Evolutionary conservation across 2,329 filamentous ascomycete species (phyloP), one percentile per base, ranked within the genome.

Genomic region (Pseudogymnoascus sp.): DNA sequence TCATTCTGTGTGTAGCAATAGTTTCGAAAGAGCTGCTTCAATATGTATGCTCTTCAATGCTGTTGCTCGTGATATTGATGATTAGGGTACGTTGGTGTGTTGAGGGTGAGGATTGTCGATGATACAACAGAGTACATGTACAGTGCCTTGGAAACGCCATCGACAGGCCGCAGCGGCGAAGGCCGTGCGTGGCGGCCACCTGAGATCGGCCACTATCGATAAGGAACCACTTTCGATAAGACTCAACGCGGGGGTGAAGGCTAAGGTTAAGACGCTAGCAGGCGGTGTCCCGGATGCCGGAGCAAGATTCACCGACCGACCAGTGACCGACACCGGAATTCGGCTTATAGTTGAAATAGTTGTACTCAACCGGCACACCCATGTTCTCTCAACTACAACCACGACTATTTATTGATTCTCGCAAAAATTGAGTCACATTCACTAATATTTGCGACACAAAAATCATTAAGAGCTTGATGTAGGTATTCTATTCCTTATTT

Each of bases 241-340:
- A 21, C n/a, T 11, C n/a, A 56, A 56, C 50, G 50, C 50, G 50
- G 50, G 50, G 47, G 50, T 4, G 16, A 53, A 29, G 14, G 26
- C 6, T 19, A 56, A 56, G 26, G 26, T 33, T 33, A 11, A 7
- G 6, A 33, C 50, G 50, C 50, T 56, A 56, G 26, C 50, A 56
- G 50, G n/a, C 29, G 16, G 29, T 56, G n/a, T 21, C 50, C 10
- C 50, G 50, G 50, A 33, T 1, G 10, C 10, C 50, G 50, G 50
- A 33, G 33, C n/a, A 10, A 33, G 16, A 14, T 56, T 56, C n/a
- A 11, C 50, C 50, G 50, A 56, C 16, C 16, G 16, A 4, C 50
- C 50, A 56, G 50, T 56, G 50, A 56, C 50, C 50, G 50, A 56
- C 50, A 56, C 50, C 50, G 50, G 50, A 56, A 56, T 56, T 56